phyloP scores from a whole-genome alignment of 176 grass and related monocot genomes.

The Hyparrhenia diplandra region DNA sequence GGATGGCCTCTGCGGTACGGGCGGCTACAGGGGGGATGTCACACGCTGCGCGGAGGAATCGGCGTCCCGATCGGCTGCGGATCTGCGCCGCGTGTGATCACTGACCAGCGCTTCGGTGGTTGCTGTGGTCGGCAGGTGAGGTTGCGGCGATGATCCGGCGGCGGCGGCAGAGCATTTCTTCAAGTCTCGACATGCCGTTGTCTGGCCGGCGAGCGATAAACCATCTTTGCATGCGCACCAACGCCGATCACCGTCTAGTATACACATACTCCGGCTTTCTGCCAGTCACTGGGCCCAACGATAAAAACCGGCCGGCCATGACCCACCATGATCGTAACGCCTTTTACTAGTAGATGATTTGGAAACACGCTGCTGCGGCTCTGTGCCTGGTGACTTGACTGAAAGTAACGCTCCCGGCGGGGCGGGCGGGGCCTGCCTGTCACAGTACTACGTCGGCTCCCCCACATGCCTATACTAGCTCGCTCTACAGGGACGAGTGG shows the following conservation, averaged over 20 bases:
- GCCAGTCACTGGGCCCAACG: not conserved
- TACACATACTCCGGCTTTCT: no score
- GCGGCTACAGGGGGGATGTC: no score
- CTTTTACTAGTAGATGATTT: no score
- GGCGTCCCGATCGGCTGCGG: no score
- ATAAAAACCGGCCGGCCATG: not conserved
- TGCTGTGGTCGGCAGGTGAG: not conserved
- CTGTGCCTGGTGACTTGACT: not conserved
- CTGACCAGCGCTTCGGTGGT: no score
- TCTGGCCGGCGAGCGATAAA: not conserved
- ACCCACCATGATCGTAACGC: no score
- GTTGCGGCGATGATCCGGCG: not conserved
- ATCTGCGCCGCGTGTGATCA: no score
- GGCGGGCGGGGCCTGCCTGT: no score
- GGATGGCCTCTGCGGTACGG: no score
- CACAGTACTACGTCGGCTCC: no score
- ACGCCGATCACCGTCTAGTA: not conserved
- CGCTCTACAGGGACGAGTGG: not conserved
- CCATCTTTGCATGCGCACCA: not conserved
- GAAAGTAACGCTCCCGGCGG: not conserved
- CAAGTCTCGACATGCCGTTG: not conserved
- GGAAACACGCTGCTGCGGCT: not conserved
- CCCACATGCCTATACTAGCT: no score
- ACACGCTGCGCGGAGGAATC: no score
- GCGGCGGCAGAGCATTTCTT: not conserved